Evolutionary conservation across 495 filamentous ascomycete species (phyloP).

Genomic region (Recurvomyces mirabilis): DNA sequence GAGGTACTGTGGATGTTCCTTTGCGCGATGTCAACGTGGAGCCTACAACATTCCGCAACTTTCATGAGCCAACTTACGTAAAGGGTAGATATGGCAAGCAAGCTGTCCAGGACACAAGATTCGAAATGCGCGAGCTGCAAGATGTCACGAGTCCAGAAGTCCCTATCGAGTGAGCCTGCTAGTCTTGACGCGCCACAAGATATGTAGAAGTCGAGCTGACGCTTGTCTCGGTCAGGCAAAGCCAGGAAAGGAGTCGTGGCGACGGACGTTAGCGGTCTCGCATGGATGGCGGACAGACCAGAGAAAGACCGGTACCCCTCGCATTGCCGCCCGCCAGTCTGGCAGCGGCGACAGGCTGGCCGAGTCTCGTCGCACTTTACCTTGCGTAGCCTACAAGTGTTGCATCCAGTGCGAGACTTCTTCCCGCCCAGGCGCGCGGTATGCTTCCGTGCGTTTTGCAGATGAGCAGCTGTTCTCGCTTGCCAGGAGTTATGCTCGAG

Average conservation of each 20-base stretch:
- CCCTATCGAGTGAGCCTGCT: constrained; percentile 3
- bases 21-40: too few species aligned
- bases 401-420: constrained; percentile 7
- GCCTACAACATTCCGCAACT: too few species aligned
- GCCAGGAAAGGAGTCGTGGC: not conserved
- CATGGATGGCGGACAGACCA: too few species aligned
- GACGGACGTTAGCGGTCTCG: not conserved
- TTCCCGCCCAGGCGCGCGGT: constrained; percentile 4
- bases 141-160: constrained; percentile 5
- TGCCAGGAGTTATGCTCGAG: too few species aligned
- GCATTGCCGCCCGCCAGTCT: constrained; percentile 6
- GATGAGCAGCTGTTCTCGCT: not conserved
- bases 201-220: constrained; percentile 5
- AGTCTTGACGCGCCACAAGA: not conserved
- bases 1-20: too few species aligned
- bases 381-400: constrained; percentile 9
- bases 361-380: constrained; percentile 11
- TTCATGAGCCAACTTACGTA: too few species aligned
- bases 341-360: constrained; percentile 8
- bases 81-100: constrained; percentile 8
- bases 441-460: not conserved
- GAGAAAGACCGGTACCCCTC: too few species aligned
- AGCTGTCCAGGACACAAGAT: constrained; percentile 2
- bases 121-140: constrained; percentile 6
- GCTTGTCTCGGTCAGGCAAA: not conserved